These are phyloP conservation scores for Pichia nakasei DNA, from an alignment of 805 yeast genomes.

Conservation along the genomic window DNA sequence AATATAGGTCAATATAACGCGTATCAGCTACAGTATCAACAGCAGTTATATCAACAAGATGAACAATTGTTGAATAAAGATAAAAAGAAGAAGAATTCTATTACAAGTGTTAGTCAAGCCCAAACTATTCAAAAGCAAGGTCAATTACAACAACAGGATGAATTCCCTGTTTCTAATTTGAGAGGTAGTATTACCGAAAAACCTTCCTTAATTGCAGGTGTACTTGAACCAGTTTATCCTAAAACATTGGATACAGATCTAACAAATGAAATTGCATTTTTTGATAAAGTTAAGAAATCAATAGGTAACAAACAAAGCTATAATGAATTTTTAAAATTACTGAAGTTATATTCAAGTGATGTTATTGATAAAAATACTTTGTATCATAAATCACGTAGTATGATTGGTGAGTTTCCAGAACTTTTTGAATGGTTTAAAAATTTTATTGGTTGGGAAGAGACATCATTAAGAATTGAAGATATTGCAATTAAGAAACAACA, in stretches of 20 bases:
- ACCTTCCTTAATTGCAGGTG: slow-evolving; percentile 74
- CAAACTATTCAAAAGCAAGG: slow-evolving; percentile 11
- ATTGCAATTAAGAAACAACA: slow-evolving; percentile 84
- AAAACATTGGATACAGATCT: slow-evolving; percentile 51
- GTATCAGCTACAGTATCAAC: slow-evolving; percentile 2
- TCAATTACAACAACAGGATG: slow-evolving; percentile 28
- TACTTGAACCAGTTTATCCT: slow-evolving; percentile 72
- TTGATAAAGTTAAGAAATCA: slow-evolving; percentile 83
- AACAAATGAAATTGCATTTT: slow-evolving; percentile 80
- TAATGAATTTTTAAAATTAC: slow-evolving; percentile 82
- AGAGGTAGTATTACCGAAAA: slow-evolving; percentile 29
- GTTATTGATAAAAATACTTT: slow-evolving; percentile 76
- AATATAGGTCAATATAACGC: slow-evolving; percentile 1
- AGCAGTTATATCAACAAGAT: slow-evolving; percentile 11
- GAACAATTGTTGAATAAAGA: slow-evolving; percentile 11
- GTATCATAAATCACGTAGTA: slow-evolving; percentile 76
- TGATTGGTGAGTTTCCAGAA: slow-evolving; percentile 73
- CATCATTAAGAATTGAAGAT: slow-evolving; percentile 81
- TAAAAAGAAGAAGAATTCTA: slow-evolving; percentile 21
- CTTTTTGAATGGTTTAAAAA: slow-evolving; percentile 84
- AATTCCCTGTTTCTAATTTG: slow-evolving; percentile 40
- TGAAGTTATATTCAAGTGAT: slow-evolving; percentile 84
- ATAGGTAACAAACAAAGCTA: slow-evolving; percentile 85
- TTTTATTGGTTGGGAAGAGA: slow-evolving; percentile 83
- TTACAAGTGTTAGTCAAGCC: slow-evolving; percentile 14